Evolutionary conservation across 306 rosid genomes (phyloP).

Genomic region (Citrullus colocynthis): DNA sequence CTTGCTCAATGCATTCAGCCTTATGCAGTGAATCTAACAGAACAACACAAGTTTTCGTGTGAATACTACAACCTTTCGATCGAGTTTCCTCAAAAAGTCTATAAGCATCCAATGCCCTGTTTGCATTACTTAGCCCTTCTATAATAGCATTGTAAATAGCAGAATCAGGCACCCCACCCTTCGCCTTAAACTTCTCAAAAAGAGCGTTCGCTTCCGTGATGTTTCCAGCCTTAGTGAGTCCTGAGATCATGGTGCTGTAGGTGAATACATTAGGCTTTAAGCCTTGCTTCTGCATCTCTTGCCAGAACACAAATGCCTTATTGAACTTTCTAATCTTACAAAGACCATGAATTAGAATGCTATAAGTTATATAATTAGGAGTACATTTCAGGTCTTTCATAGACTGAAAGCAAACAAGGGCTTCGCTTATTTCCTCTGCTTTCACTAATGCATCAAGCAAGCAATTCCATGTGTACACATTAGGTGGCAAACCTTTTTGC

Average conservation of each 20-base stretch:
- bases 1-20: constrained; percentile 87
- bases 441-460: constrained; percentile 78
- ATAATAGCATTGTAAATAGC: constrained; percentile 80
- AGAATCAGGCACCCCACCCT: constrained; percentile 73
- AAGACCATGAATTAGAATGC: constrained; percentile 89
- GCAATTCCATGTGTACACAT: constrained; percentile 84
- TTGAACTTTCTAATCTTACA: constrained; percentile 78
- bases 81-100: constrained; percentile 83
- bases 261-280: constrained; percentile 63
- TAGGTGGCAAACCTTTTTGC: constrained; percentile 76
- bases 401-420: constrained; percentile 77
- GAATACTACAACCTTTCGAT: constrained; percentile 46
- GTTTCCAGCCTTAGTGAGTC: constrained; percentile 83
- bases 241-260: constrained; percentile 81
- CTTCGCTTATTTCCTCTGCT: constrained; percentile 87
- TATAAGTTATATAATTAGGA: constrained; percentile 65
- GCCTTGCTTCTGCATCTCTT: constrained; percentile 91
- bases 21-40: constrained; percentile 82
- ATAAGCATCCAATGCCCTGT: constrained; percentile 76
- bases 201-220: constrained; percentile 56
- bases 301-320: constrained; percentile 95
- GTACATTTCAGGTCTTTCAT: constrained; percentile 65
- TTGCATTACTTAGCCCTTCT: constrained; percentile 62
- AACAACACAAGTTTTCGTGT: constrained; percentile 75
- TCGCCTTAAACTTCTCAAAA: constrained; percentile 59